Percentiles rank a stretch among this genome's conserved stretches.
These are phyloP conservation scores for Pyrenophora seminiperda DNA, from an alignment of 2,329 filamentous ascomycete genomes.

Conservation along the genomic window DNA sequence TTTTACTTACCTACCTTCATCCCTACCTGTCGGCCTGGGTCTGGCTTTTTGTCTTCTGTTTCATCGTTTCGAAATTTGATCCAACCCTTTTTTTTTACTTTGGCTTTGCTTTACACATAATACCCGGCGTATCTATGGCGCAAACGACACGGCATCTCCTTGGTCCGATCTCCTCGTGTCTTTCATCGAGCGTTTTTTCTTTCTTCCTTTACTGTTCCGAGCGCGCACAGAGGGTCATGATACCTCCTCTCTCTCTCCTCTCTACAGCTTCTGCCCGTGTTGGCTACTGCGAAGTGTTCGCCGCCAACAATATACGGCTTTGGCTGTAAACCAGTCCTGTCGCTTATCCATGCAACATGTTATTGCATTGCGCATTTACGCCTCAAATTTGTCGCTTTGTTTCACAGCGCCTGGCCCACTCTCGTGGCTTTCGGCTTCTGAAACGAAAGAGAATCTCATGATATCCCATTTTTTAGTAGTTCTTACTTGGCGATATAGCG, in stretches of 20 bases:
- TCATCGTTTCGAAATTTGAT: not conserved
- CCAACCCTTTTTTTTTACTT: not conserved
- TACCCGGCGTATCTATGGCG: constrained; percentile 19
- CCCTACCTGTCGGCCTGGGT: not conserved
- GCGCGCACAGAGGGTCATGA: constrained; percentile 15
- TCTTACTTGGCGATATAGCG: too few species aligned
- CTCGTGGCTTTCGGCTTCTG: not conserved
- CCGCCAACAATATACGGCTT: constrained; percentile 9
- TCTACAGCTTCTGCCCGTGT: not conserved
- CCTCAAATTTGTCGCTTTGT: not conserved
- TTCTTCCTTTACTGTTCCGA: not conserved
- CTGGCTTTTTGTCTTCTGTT: not conserved
- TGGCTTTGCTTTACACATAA: constrained; percentile 7
- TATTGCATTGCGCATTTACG: not conserved
- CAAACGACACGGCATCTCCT: constrained; percentile 5
- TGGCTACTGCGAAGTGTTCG: constrained; percentile 20
- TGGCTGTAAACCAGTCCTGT: constrained; percentile 22
- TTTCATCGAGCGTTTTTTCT: not conserved
- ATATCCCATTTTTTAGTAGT: constrained; percentile 7
- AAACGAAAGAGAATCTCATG: constrained; percentile 2
- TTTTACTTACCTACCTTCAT: constrained; percentile 1
- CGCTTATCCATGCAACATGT: constrained; percentile 17
- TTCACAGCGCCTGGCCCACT: not conserved
- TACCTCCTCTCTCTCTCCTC: constrained; percentile 5
- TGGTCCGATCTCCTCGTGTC: not conserved